Evolutionary conservation across 345 rosid species (phyloP), one percentile per base, ranked within the genome.

Genomic region (Boechera retrofracta): DNA sequence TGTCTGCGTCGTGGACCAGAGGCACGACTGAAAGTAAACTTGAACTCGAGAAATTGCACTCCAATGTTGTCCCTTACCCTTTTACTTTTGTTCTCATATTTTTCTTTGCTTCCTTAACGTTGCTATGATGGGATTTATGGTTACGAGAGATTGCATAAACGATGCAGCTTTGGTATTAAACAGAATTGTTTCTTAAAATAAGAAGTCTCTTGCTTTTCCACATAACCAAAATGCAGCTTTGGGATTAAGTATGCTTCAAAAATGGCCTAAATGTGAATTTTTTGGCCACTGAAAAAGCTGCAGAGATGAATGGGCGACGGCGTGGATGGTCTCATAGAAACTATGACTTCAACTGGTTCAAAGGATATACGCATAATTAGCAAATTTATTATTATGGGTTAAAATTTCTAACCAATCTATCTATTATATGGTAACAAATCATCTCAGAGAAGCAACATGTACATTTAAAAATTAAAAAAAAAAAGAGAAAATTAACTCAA

Each of bases 51-150:
- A 49, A 24, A 18, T 66, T 32, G 16, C 44, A 33, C 57, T 33
- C 32, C 3, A 13, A 13, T 67, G 60, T 67, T 53, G 69, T 16
- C n/a, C 5, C 48, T 51, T 67, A 49, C 8, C 13, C 6, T 31
- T 31, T 62, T 26, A 1, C 24, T 24, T 52, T 21, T 11, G 21
- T 36, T 52, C 33, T 35, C 72, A 32, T 51, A 51, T 35, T 7
- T 67, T 7, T 21, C 2, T 36, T 53, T 35, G 41, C 15, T 33
- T 67, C 48, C 48, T 35, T 33, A 36, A 12, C 26, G 24, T 67
- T 51, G 21, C 72, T 45, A 45, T 26, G 21, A 44, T 64, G 69
- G 69, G 53, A 57, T 48, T n/a, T 12, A 42, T 4, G 47, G n/a
- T 15, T 11, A 42, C 12, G 10, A 39, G 1, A 39, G 0, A 10